These are phyloP conservation scores for Cystobasidium slooffiae DNA, from an alignment of 1,284 basidiomycete species.

Conservation along the genomic window DNA sequence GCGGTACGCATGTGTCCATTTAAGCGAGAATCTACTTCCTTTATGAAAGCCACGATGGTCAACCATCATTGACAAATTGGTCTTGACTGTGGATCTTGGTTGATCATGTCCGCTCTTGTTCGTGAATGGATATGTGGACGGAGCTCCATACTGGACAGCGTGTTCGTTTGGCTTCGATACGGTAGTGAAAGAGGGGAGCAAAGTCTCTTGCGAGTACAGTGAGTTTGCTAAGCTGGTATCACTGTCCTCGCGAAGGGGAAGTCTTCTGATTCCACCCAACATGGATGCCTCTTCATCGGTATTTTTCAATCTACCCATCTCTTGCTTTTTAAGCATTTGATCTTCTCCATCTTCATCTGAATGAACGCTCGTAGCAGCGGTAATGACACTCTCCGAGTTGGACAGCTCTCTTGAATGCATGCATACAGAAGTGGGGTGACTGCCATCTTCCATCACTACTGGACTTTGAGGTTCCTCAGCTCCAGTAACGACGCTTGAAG, in stretches of 20 bases:
- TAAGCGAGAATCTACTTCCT: background rate
- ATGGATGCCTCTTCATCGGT: background rate
- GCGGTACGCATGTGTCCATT: background rate
- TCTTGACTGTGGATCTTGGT: no score
- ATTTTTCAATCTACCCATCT: background rate
- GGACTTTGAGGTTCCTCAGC: background rate
- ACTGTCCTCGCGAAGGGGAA: no score
- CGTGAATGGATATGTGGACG: no score
- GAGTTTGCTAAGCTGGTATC: no score
- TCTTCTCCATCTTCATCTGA: background rate
- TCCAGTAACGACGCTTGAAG: background rate
- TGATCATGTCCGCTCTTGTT: no score
- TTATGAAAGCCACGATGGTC: background rate
- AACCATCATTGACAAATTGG: no score
- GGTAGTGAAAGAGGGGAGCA: no score
- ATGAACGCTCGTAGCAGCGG: background rate
- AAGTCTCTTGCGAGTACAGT: no score
- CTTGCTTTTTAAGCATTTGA: background rate
- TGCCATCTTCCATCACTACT: background rate
- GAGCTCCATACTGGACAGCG: no score
- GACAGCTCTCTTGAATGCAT: constrained; percentile 1
- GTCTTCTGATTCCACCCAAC: no score
- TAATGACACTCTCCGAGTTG: constrained; percentile 3
- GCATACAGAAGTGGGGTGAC: background rate
- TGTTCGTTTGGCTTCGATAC: no score